Conservation (phyloP, 495 filamentous ascomycete species). For the Staphylotrichum longicolle region DNA sequence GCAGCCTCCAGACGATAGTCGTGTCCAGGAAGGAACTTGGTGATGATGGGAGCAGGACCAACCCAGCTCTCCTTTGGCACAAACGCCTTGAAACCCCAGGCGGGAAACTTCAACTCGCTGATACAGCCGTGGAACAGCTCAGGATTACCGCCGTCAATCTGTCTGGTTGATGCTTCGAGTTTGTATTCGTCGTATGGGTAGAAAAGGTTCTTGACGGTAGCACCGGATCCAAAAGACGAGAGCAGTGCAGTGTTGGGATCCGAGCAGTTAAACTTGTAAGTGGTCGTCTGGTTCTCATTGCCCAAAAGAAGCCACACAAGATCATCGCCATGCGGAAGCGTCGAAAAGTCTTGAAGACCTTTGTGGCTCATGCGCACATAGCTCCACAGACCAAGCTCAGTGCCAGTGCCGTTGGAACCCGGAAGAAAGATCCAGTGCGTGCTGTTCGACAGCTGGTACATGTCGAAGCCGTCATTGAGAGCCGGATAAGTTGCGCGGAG, state of each 20-base stretch:
- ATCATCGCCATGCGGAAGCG: slow-evolving; percentile 36
- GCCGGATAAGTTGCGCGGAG: slow-evolving; percentile 59
- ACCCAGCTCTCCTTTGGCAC: slow-evolving; percentile 58
- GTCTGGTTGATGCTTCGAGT: slow-evolving; percentile 36
- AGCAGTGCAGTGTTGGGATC: slow-evolving; percentile 47
- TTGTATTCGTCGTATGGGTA: slow-evolving; percentile 63
- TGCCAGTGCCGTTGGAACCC: slow-evolving; percentile 55
- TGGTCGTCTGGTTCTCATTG: slow-evolving; percentile 59
- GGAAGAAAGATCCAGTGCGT: slow-evolving; percentile 55
- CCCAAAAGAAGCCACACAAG: slow-evolving; percentile 63
- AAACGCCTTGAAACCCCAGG: slow-evolving; percentile 62
- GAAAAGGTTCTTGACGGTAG: slow-evolving; percentile 65
- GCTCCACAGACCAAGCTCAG: slow-evolving; percentile 64
- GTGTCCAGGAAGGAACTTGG: slow-evolving; percentile 62
- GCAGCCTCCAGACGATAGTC: slow-evolving; percentile 52
- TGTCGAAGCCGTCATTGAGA: slow-evolving; percentile 61
- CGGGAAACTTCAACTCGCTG: slow-evolving; percentile 40
- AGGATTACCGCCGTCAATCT: slow-evolving; percentile 14
- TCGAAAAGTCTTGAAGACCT: slow-evolving; percentile 60
- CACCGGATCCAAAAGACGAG: slow-evolving; percentile 55
- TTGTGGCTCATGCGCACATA: slow-evolving; percentile 18
- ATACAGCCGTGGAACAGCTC: slow-evolving; percentile 18
- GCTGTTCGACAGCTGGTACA: slow-evolving; percentile 60
- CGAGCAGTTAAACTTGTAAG: slow-evolving; percentile 60
- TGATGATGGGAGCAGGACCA: slow-evolving; percentile 58